Evolutionary conservation across 345 rosid genomes (phyloP).

Genomic region (Orychophragmus violaceus): DNA sequence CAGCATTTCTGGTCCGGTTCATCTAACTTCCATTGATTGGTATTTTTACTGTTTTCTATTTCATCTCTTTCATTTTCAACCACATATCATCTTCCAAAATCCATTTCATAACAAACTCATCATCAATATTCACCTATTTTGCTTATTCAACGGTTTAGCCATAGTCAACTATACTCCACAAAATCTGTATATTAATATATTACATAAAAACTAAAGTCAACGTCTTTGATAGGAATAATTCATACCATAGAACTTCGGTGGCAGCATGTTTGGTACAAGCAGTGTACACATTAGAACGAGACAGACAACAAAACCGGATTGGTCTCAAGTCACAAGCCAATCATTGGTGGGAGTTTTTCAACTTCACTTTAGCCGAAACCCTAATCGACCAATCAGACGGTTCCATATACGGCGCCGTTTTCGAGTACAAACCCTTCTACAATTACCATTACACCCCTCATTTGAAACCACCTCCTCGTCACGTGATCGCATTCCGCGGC

Average conservation of each 20-base stretch:
- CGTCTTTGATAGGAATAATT: conserved; percentile 36
- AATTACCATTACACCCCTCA: neutral
- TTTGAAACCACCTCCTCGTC: conserved; percentile 36
- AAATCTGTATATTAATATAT: neutral
- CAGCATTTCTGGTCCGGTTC: conserved; percentile 52
- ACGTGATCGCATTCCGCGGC: conserved; percentile 66
- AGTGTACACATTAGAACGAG: conserved; percentile 46
- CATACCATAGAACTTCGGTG: conserved; percentile 47
- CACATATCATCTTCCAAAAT: conserved; percentile 14
- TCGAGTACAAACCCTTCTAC: conserved; percentile 28
- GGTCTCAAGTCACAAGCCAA: conserved; percentile 40
- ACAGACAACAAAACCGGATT: conserved; percentile 43
- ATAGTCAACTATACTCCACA: neutral
- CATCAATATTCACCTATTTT: neutral
- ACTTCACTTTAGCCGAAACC: conserved; percentile 37
- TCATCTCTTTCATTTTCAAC: neutral
- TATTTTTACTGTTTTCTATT: conserved; percentile 10
- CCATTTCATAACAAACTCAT: neutral
- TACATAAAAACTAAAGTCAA: conserved; percentile 9
- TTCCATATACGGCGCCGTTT: conserved; percentile 62
- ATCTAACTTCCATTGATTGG: conserved; percentile 56
- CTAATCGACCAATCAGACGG: conserved; percentile 53
- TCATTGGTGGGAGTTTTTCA: conserved; percentile 67
- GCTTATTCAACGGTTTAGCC: conserved; percentile 7
- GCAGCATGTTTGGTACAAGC: conserved; percentile 55